These are phyloP conservation scores for Tricholoma saponaceum DNA, from an alignment of 768 basidiomycete genomes.

Conservation along the genomic window DNA sequence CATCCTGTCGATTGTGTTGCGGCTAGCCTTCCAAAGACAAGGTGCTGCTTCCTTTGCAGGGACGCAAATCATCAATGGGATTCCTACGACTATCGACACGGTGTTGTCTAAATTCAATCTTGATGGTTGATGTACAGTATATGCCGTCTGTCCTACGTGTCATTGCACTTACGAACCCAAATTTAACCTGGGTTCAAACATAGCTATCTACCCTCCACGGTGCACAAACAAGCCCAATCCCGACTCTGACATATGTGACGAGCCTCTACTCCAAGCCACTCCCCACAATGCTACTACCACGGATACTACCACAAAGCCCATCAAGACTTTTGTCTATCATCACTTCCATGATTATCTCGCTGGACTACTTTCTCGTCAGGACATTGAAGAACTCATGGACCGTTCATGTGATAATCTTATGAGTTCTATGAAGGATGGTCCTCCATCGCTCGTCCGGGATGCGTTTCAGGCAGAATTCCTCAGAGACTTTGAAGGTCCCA, in stretches of 20 bases:
- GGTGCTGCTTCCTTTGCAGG: not conserved
- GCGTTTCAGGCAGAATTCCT: not conserved
- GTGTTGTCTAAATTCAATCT: not conserved
- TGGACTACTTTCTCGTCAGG: constrained; percentile 1
- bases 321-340: constrained; percentile 12
- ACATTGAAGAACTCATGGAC: constrained; percentile 9
- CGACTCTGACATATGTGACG: constrained; percentile 2
- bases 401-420: constrained; percentile 7
- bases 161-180: constrained; percentile 8
- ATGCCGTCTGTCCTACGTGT: not conserved
- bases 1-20: not conserved
- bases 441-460: not conserved
- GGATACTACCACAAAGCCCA: constrained; percentile 4
- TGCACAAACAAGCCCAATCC: constrained; percentile 5
- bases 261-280: constrained; percentile 1
- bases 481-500: not conserved
- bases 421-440: not conserved
- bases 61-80: not conserved
- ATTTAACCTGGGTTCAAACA: not conserved
- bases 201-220: constrained; percentile 3
- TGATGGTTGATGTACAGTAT: not conserved
- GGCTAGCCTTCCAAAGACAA: not conserved
- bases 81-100: not conserved
- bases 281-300: not conserved
- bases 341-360: constrained; percentile 10